A percentile compares a stretch with the other conserved stretches of the same genome.
These are phyloP conservation scores for Candida anglica DNA, from an alignment of 805 yeast genomes.

Conservation along the genomic window DNA sequence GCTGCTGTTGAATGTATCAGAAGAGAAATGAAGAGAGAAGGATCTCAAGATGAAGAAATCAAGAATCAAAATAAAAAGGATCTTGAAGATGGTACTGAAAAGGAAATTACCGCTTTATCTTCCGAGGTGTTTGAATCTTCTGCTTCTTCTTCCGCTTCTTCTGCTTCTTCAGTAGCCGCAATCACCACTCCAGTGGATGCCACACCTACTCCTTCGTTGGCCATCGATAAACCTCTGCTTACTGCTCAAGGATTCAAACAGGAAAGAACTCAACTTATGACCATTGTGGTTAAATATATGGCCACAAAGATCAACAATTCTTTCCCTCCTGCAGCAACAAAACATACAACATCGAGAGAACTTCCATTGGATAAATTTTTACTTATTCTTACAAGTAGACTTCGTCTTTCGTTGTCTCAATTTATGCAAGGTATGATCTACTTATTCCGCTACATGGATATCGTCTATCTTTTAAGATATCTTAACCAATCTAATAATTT, in stretches of 20 bases:
- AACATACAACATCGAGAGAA: constrained; percentile 15
- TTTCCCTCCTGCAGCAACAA: constrained; percentile 38
- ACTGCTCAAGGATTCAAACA: too few relatives aligned
- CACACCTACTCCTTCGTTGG: too few relatives aligned
- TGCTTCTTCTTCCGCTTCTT: too few relatives aligned
- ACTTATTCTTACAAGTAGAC: constrained; percentile 33
- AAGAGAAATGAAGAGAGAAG: constrained; percentile 14
- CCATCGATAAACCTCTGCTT: too few relatives aligned
- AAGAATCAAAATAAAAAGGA: neutral
- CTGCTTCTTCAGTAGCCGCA: too few relatives aligned
- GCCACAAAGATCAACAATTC: constrained; percentile 41
- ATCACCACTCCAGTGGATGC: too few relatives aligned
- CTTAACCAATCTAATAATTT: constrained; percentile 43
- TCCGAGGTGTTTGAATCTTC: too few relatives aligned
- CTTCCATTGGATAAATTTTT: constrained; percentile 38
- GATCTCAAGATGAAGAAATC: neutral
- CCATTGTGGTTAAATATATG: constrained; percentile 37
- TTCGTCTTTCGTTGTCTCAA: constrained; percentile 28
- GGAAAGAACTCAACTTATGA: constrained; percentile 38
- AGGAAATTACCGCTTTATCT: too few relatives aligned
- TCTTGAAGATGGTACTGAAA: too few relatives aligned
- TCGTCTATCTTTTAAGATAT: constrained; percentile 40
- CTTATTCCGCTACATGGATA: constrained; percentile 44
- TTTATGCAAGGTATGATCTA: constrained; percentile 41
- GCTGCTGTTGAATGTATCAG: constrained; percentile 7